Base-by-base conservation (phyloP, 148 eudicot species). In the Drosera capensis region DNA sequence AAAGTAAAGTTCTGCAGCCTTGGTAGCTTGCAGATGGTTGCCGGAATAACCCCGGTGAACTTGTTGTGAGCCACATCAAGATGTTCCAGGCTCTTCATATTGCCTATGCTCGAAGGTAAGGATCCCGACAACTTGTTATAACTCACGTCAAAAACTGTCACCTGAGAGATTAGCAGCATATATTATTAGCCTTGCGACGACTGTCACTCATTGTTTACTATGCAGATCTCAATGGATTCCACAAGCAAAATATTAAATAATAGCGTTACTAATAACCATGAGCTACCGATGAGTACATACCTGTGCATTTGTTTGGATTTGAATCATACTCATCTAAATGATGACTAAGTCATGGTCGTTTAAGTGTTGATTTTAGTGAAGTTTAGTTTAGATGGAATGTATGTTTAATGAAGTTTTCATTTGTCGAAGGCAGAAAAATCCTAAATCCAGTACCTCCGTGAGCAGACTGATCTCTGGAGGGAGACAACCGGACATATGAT, bases 1-100 rank as follows among this genome's bases (percentile, higher is more conserved):
- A 63, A 78, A 1, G 96, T 82, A 20, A 82, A 78, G 25, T 86
- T 81, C 54, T 71, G 39, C 51, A 86, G 37, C 14, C 48, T 75
- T 0, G 94, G 83, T 70, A 86, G 57, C 26, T 48, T 12, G 44
- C 96, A 86, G 11, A 86, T 59, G 48, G 64, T 67, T 23, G 48
- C 61, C 6, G 96, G 96, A 20, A 86, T 59, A 7, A 46, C 45
- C 0, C 87, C 96, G 2, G 63, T 50, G 3, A 86, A 70, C 24
- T 49, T 54, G 38, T 86, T 86, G 30, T 54, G 54, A 1, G 72
- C 78, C 26, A 86, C 77, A 24, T 86, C 66, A 6, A 82, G 68
- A 36, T 75, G 71, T 39, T 81, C 82, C 46, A 86, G 51, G n/a
- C 46, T 74, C 59, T 29, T 55, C 85, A 86, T 73, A 1, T 58